A percentile compares a stretch with the other conserved stretches of the same genome.
phyloP scores from a whole-genome alignment of 768 basidiomycete species.

The Auricularia sp. region DNA sequence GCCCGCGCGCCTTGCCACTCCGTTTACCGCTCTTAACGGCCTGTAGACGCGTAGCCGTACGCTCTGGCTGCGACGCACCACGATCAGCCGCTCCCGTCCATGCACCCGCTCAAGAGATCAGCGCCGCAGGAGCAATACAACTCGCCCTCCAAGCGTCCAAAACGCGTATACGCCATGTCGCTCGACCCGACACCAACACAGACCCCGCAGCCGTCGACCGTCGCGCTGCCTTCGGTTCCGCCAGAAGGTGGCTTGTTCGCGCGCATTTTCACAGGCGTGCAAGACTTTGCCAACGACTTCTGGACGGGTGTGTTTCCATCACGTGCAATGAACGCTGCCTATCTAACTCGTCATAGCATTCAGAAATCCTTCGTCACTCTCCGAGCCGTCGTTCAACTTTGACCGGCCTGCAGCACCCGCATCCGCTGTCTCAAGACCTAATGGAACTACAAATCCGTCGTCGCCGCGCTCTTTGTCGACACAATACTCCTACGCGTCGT shows the following conservation, averaged over 20 bases:
- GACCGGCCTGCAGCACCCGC: neutral
- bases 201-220: constrained; percentile 27
- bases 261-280: neutral
- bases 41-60: neutral
- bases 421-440: neutral
- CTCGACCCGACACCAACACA: neutral
- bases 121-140: neutral
- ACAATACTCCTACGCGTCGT: neutral
- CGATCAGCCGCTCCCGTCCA: neutral
- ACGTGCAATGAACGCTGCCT: neutral
- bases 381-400: neutral
- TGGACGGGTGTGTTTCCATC: neutral
- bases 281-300: neutral
- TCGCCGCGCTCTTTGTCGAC: neutral
- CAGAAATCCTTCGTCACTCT: neutral
- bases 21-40: too few species aligned
- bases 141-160: neutral
- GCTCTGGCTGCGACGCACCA: neutral
- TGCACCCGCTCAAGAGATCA: neutral
- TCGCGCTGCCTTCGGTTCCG: constrained; percentile 30
- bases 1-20: too few species aligned
- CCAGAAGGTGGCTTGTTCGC: neutral
- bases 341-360: neutral
- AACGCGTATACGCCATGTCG: neutral
- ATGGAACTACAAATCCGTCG: neutral